A percentile compares a stretch with the other conserved stretches of the same genome.
These are phyloP conservation scores for Gremmenia infestans DNA, from an alignment of 2,329 filamentous ascomycete species.

Conservation along the genomic window DNA sequence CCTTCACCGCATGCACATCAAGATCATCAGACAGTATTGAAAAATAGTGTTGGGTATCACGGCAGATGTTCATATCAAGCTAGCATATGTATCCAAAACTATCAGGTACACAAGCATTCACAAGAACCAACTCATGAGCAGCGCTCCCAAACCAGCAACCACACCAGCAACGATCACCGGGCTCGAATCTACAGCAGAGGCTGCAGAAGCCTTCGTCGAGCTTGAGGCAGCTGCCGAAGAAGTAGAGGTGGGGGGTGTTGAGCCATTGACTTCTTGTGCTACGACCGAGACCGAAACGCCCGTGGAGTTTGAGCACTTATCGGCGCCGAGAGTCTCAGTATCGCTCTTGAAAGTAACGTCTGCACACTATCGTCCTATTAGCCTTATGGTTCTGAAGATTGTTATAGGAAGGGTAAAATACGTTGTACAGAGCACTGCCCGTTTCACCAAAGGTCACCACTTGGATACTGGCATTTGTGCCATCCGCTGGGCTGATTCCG, in stretches of 20 bases:
- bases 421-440: constrained; percentile 62
- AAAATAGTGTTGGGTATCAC: too few species aligned
- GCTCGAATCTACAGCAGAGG: not conserved
- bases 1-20: too few species aligned
- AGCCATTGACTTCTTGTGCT: constrained; percentile 14
- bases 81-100: not conserved
- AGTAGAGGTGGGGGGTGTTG: not conserved
- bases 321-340: constrained; percentile 40
- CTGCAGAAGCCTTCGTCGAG: constrained; percentile 3
- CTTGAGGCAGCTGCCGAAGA: not conserved
- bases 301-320: constrained; percentile 54
- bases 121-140: constrained; percentile 4
- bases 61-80: not conserved
- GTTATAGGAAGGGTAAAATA: constrained; percentile 25
- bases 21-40: too few species aligned
- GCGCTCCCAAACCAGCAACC: not conserved
- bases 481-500: constrained; percentile 49
- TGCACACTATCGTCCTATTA: constrained; percentile 51
- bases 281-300: constrained; percentile 43
- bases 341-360: constrained; percentile 62
- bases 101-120: not conserved
- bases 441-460: constrained; percentile 58
- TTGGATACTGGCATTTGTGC: constrained; percentile 62
- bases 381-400: not conserved
- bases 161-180: not conserved